These are phyloP conservation scores for Tetragonia tetragonoides DNA, from an alignment of 148 eudicot species.

Conservation along the genomic window DNA sequence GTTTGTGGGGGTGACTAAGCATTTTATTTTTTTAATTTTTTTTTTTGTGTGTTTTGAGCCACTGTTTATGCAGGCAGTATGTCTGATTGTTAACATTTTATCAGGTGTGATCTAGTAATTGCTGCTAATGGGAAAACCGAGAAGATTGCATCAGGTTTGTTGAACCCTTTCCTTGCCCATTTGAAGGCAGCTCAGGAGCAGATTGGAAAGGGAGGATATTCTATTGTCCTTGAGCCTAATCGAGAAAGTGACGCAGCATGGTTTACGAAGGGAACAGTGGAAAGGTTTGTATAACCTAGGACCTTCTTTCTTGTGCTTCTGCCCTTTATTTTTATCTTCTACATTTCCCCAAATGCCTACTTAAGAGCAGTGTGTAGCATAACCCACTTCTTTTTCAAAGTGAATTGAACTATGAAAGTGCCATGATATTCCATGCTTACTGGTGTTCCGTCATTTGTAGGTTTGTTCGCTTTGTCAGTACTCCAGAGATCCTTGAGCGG, in stretches of 20 bases:
- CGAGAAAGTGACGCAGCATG: constrained; percentile 52
- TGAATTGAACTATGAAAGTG: neutral
- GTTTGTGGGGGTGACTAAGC: neutral
- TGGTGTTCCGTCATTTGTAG: constrained; percentile 27
- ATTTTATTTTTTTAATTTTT: too few relatives aligned
- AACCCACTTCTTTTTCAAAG: neutral
- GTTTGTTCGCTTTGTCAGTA: constrained; percentile 99
- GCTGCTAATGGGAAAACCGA: constrained; percentile 76
- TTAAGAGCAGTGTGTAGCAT: neutral
- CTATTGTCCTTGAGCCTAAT: constrained; percentile 74
- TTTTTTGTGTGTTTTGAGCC: neutral
- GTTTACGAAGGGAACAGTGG: constrained; percentile 95
- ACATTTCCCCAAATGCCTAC: neutral
- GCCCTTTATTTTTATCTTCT: constrained; percentile 11
- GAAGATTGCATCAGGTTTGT: constrained; percentile 91
- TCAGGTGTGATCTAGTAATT: constrained; percentile 89
- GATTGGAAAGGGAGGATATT: constrained; percentile 95
- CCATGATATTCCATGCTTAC: neutral
- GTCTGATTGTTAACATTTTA: constrained; percentile 21
- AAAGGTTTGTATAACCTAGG: constrained; percentile 51
- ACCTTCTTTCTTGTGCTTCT: constrained; percentile 10
- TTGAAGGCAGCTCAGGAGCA: constrained; percentile 91
- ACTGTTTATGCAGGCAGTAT: neutral
- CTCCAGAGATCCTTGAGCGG: constrained; percentile 94
- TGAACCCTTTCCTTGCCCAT: constrained; percentile 87